A percentile compares a stretch with the other conserved stretches of the same genome.
Evolutionary conservation across 164 flowering plant species (phyloP).

Genomic region (Tinospora cordifolia): DNA sequence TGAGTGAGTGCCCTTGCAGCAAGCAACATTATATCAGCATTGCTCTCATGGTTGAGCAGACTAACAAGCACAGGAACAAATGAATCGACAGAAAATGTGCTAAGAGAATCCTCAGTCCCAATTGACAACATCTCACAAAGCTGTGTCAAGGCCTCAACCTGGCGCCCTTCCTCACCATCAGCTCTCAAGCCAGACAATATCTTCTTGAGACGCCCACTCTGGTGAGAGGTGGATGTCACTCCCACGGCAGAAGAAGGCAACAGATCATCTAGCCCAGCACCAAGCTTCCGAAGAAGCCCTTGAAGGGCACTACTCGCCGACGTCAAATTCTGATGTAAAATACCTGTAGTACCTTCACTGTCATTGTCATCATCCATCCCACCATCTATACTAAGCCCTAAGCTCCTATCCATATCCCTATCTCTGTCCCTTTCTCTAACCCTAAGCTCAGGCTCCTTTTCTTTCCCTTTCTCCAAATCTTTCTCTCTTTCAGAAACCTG

Average conservation of each 20-base stretch:
- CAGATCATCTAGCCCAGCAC: conserved; percentile 90
- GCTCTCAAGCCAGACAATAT: conserved; percentile 80
- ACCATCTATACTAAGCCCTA: conserved; percentile 52
- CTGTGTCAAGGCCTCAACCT: conserved; percentile 91
- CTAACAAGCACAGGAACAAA: conserved; percentile 96
- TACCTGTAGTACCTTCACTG: conserved; percentile 64
- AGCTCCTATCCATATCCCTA: conserved; percentile 22
- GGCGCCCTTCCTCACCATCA: conserved; percentile 94
- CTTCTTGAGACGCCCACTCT: conserved; percentile 86
- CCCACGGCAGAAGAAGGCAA: conserved; percentile 61
- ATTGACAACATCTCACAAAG: conserved; percentile 94
- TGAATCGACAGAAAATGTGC: conserved; percentile 91
- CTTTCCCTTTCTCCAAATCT: conserved; percentile 76
- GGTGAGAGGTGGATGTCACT: conserved; percentile 71
- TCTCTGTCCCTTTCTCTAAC: conserved; percentile 39
- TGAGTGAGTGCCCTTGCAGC: conserved; percentile 95
- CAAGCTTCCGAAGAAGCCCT: conserved; percentile 76
- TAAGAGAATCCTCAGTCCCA: conserved; percentile 90
- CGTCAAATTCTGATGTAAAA: conserved; percentile 70
- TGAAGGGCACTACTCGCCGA: conserved; percentile 92
- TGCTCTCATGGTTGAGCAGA: conserved; percentile 82
- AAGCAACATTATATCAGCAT: conserved; percentile 95
- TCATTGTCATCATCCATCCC: conserved; percentile 54
- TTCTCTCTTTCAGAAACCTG: conserved; percentile 30
- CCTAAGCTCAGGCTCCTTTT: conserved; percentile 75